These are phyloP conservation scores for Fusarium equiseti DNA, from an alignment of 2,329 filamentous ascomycete genomes.

Conservation along the genomic window DNA sequence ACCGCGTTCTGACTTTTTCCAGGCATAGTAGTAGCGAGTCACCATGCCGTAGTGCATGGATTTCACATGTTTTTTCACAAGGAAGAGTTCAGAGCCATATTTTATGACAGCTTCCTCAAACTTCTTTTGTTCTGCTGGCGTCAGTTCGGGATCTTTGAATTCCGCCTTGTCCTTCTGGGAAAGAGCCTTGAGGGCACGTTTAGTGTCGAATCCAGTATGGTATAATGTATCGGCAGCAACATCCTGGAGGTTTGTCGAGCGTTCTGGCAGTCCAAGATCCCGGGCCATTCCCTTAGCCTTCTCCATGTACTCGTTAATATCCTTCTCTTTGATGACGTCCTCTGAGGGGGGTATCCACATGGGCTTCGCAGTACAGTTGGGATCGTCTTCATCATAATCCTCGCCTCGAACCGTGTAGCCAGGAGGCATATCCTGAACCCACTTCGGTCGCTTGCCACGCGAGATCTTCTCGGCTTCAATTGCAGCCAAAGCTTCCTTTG, in stretches of 20 bases:
- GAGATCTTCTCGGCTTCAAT: conserved; percentile 85
- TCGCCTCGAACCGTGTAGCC: conserved; percentile 89
- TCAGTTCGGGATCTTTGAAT: conserved; percentile 87
- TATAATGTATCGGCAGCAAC: conserved; percentile 82
- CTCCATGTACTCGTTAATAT: conserved; percentile 82
- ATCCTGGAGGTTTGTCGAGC: conserved; percentile 88
- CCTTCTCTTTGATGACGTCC: conserved; percentile 62
- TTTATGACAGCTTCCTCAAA: conserved; percentile 94
- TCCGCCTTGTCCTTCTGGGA: conserved; percentile 75
- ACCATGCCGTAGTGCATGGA: conserved; percentile 83
- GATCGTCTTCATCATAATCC: conserved; percentile 77
- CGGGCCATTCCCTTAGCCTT: conserved; percentile 74
- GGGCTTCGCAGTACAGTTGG: conserved; percentile 78
- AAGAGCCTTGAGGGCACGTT: conserved; percentile 77
- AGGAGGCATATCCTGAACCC: conserved; percentile 90
- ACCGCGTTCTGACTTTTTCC: conserved; percentile 93
- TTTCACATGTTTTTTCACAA: conserved; percentile 87
- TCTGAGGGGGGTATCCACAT: conserved; percentile 81
- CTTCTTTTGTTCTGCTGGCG: conserved; percentile 81
- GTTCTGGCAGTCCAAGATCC: conserved; percentile 76
- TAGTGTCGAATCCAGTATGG: conserved; percentile 76
- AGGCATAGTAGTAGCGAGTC: conserved; percentile 95
- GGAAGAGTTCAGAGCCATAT: conserved; percentile 89
- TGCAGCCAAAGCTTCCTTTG: conserved; percentile 83
- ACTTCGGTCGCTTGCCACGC: conserved; percentile 86